These are phyloP conservation scores for Lyophyllum semitale DNA, from an alignment of 768 basidiomycete genomes.

Conservation along the genomic window DNA sequence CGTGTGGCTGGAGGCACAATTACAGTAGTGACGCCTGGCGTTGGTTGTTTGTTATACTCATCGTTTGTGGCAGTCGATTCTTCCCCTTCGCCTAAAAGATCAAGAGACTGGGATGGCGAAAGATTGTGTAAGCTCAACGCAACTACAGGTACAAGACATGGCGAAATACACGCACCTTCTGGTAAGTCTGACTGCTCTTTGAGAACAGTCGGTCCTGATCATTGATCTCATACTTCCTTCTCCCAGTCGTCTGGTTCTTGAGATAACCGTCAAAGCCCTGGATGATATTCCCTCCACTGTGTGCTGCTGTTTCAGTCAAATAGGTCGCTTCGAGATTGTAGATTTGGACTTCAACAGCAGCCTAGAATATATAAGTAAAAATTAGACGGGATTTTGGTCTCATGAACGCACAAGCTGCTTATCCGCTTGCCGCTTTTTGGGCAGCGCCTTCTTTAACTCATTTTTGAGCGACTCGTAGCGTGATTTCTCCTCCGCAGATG, in stretches of 20 bases:
- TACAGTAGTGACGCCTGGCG: conserved; percentile 74
- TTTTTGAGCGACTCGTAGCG: conserved; percentile 75
- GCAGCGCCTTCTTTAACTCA: conserved; percentile 71
- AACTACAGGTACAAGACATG: conserved; percentile 9
- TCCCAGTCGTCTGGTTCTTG: conserved; percentile 68
- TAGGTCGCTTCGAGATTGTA: conserved; percentile 78
- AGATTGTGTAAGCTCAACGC: neutral
- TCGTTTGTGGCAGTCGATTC: conserved; percentile 56
- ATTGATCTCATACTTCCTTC: conserved; percentile 74
- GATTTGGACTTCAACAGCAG: conserved; percentile 76
- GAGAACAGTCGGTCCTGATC: conserved; percentile 84
- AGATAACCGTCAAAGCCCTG: conserved; percentile 87
- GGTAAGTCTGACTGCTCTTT: conserved; percentile 74
- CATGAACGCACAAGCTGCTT: conserved; percentile 65
- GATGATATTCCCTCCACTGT: conserved; percentile 85
- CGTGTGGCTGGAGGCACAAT: conserved; percentile 74
- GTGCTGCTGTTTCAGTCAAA: conserved; percentile 72
- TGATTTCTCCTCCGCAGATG: conserved; percentile 66
- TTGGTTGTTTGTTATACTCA: conserved; percentile 67
- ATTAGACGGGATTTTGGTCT: neutral
- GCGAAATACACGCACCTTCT: conserved; percentile 53
- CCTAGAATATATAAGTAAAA: conserved; percentile 41
- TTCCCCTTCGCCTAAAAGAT: conserved; percentile 73
- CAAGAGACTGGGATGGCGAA: conserved; percentile 59
- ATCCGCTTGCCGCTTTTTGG: conserved; percentile 75